phyloP scores from a whole-genome alignment of 2,329 filamentous ascomycete species.

The Basipetospora chlamydospora region DNA sequence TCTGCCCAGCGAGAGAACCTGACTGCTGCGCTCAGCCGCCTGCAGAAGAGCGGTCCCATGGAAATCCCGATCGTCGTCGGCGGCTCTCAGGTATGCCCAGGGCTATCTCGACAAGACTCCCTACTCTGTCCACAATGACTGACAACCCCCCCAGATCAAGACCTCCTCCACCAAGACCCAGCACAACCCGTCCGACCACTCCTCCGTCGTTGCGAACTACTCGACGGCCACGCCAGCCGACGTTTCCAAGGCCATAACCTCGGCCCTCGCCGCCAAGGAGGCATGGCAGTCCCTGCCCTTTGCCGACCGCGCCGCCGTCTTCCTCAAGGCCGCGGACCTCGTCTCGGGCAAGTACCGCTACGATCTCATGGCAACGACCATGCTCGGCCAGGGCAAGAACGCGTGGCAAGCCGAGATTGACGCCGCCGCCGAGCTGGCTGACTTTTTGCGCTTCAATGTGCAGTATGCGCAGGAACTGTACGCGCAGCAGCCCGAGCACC shows the following conservation, averaged over 20 bases:
- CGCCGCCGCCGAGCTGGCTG: conserved; percentile 76
- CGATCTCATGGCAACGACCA: conserved; percentile 90
- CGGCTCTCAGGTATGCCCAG: conserved; percentile 54
- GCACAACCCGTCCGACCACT: conserved; percentile 70
- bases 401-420: conserved; percentile 99
- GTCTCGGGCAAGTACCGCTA: conserved; percentile 88
- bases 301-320: conserved; percentile 78
- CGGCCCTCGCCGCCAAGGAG: conserved; percentile 72
- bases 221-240: conserved; percentile 66
- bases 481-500: conserved; percentile 69
- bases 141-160: conserved; percentile 39
- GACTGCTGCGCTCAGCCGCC: conserved; percentile 53
- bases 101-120: not conserved
- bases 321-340: conserved; percentile 90
- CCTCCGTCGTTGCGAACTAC: conserved; percentile 64
- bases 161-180: conserved; percentile 54
- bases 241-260: conserved; percentile 65
- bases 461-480: conserved; percentile 88
- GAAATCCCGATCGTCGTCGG: conserved; percentile 73
- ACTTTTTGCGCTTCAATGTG: conserved; percentile 91
- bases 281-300: conserved; percentile 81
- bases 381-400: conserved; percentile 96
- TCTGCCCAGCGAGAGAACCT: conserved; percentile 67
- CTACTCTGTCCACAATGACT: not conserved
- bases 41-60: conserved; percentile 55